Evolutionary conservation across 331 rosid genomes (phyloP).

Genomic region (Cydonia oblonga): DNA sequence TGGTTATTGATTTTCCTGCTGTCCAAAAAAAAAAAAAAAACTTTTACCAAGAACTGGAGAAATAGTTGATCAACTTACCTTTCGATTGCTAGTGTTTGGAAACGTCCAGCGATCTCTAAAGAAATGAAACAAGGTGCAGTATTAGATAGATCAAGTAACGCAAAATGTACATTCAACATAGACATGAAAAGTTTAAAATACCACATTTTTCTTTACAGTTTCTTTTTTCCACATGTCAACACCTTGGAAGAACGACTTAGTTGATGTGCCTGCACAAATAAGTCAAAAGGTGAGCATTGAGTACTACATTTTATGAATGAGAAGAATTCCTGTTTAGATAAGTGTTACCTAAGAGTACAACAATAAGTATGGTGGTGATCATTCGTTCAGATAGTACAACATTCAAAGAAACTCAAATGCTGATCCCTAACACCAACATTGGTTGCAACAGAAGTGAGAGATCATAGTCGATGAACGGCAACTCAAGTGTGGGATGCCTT

Average conservation of each 20-base stretch:
- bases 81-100: not conserved
- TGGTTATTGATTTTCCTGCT: too few species aligned
- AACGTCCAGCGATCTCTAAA: not conserved
- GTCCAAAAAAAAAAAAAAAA: too few species aligned
- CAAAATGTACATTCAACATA: not conserved
- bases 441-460: slow-evolving; percentile 14
- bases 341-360: slow-evolving; percentile 9
- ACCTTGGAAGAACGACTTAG: slow-evolving; percentile 12
- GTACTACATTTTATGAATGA: not conserved
- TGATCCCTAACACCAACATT: slow-evolving; percentile 16
- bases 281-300: not conserved
- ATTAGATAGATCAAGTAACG: not conserved
- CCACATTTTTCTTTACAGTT: slow-evolving; percentile 11
- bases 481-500: slow-evolving; percentile 16
- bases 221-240: slow-evolving; percentile 17
- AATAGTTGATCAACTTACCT: not conserved
- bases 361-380: slow-evolving; percentile 14
- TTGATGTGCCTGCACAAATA: slow-evolving; percentile 4
- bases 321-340: not conserved
- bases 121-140: not conserved
- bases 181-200: not conserved
- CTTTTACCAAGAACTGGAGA: not conserved
- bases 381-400: slow-evolving; percentile 16
- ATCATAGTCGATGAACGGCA: slow-evolving; percentile 15
- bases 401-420: slow-evolving; percentile 20